A percentile compares a stretch with the other conserved stretches of the same genome.
Conservation (phyloP, 805 yeast genomes). For the Kluyveromyces lactis region DNA sequence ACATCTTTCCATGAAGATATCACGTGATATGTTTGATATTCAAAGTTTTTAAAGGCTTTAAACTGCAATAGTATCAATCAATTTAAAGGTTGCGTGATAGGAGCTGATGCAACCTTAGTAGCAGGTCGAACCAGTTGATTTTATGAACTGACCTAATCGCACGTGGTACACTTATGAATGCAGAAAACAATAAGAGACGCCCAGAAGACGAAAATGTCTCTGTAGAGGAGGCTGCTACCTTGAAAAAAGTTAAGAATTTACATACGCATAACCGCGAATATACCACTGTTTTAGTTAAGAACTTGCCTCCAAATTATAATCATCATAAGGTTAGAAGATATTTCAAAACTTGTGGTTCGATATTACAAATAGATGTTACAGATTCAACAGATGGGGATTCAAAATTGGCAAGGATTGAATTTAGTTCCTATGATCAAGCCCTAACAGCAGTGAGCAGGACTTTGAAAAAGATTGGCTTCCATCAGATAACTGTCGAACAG, state of each 20-base stretch:
- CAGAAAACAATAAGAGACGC: too few species aligned
- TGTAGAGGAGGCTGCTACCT: neutral
- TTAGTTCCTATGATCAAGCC: slow-evolving; percentile 38
- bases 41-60: too few species aligned
- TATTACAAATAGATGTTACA: slow-evolving; percentile 30
- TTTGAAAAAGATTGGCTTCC: slow-evolving; percentile 37
- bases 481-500: slow-evolving; percentile 38
- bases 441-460: slow-evolving; percentile 55
- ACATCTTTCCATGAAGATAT: too few species aligned
- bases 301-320: slow-evolving; percentile 35
- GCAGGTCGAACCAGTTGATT: too few species aligned
- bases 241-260: neutral
- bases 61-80: too few species aligned
- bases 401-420: slow-evolving; percentile 50
- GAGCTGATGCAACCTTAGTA: too few species aligned
- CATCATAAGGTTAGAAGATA: slow-evolving; percentile 34
- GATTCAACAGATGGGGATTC: slow-evolving; percentile 13
- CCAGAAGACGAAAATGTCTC: too few species aligned
- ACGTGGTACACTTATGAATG: too few species aligned
- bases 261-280: slow-evolving; percentile 45
- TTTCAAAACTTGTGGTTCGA: slow-evolving; percentile 56
- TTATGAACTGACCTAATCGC: too few species aligned
- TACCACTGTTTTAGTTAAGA: slow-evolving; percentile 44
- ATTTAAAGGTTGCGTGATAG: too few species aligned
- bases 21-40: too few species aligned